Conservation (phyloP, 495 filamentous ascomycete genomes). For the Haplographium delicatum region DNA sequence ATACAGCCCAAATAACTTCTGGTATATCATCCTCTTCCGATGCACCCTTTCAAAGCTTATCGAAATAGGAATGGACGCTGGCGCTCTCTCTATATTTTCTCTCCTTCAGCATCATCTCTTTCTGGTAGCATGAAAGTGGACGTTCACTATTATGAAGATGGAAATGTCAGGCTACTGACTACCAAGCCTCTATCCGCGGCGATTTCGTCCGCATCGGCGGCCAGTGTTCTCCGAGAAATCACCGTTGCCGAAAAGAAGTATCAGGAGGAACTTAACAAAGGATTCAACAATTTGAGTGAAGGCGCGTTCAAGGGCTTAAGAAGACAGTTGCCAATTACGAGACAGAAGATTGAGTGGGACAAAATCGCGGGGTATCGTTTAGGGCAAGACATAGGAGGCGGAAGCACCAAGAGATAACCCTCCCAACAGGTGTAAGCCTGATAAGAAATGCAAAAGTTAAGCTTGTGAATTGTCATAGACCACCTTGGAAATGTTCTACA, state of each 20-base stretch:
- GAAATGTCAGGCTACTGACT: constrained; percentile 88
- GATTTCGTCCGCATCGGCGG: constrained; percentile 56
- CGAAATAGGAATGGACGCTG: constrained; percentile 85
- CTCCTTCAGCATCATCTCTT: constrained; percentile 55
- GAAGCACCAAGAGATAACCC: constrained; percentile 39
- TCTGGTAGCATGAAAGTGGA: constrained; percentile 71
- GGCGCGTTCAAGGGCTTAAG: constrained; percentile 90
- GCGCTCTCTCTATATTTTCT: constrained; percentile 80
- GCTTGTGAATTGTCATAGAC: background rate
- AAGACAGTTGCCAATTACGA: constrained; percentile 89
- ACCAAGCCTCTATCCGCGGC: constrained; percentile 63
- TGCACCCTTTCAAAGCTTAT: constrained; percentile 7
- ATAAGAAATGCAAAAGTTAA: background rate
- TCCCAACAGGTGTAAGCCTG: constrained; percentile 3
- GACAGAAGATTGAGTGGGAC: constrained; percentile 99
- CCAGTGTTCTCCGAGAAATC: constrained; percentile 67
- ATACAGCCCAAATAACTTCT: constrained; percentile 96
- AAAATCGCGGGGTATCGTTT: constrained; percentile 94
- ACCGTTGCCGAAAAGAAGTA: constrained; percentile 80
- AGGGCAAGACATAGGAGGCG: constrained; percentile 65
- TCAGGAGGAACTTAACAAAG: constrained; percentile 91
- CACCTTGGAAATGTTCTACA: background rate
- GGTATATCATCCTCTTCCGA: constrained; percentile 42
- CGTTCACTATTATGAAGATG: constrained; percentile 99
- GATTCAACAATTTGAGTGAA: constrained; percentile 83